Percentiles rank a stretch among this genome's conserved stretches.
These are phyloP conservation scores for Byssochlamys sp. DNA, from an alignment of 2,329 filamentous ascomycete species.

Conservation along the genomic window DNA sequence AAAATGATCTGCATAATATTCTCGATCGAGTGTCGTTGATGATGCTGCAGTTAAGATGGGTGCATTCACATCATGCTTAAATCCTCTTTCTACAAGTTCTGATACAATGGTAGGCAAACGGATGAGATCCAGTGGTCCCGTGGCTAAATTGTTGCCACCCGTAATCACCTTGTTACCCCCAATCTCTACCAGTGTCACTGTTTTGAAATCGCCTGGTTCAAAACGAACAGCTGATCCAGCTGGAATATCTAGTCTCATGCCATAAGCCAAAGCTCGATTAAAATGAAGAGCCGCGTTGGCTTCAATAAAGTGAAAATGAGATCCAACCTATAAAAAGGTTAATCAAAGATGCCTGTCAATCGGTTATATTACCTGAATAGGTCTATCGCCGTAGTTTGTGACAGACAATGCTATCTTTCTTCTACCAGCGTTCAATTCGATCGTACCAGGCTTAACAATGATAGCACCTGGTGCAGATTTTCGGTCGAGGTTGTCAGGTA, in stretches of 20 bases:
- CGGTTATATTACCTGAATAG: slow-evolving; percentile 60
- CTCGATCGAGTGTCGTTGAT: slow-evolving; percentile 66
- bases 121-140: slow-evolving; percentile 57
- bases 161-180: slow-evolving; percentile 68
- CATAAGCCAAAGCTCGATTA: slow-evolving; percentile 71
- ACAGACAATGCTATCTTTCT: slow-evolving; percentile 65
- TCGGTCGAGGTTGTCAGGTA: slow-evolving; percentile 56
- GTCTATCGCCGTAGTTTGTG: slow-evolving; percentile 76
- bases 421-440: slow-evolving; percentile 64
- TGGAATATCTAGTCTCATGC: slow-evolving; percentile 77
- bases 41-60: slow-evolving; percentile 50
- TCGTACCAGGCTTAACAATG: slow-evolving; percentile 56
- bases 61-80: slow-evolving; percentile 65
- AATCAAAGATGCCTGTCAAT: too few relatives aligned
- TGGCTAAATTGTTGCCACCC: slow-evolving; percentile 73
- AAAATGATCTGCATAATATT: slow-evolving; percentile 79
- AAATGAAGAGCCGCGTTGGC: slow-evolving; percentile 85
- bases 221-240: slow-evolving; percentile 88
- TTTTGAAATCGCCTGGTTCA: slow-evolving; percentile 86
- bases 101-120: slow-evolving; percentile 57
- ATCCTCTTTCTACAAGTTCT: slow-evolving; percentile 61
- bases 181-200: slow-evolving; percentile 81
- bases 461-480: slow-evolving; percentile 70
- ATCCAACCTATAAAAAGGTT: slow-evolving; percentile 64
- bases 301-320: slow-evolving; percentile 93